Base-by-base conservation (phyloP, 345 rosid genomes). In the Eutrema yunnanense region DNA sequence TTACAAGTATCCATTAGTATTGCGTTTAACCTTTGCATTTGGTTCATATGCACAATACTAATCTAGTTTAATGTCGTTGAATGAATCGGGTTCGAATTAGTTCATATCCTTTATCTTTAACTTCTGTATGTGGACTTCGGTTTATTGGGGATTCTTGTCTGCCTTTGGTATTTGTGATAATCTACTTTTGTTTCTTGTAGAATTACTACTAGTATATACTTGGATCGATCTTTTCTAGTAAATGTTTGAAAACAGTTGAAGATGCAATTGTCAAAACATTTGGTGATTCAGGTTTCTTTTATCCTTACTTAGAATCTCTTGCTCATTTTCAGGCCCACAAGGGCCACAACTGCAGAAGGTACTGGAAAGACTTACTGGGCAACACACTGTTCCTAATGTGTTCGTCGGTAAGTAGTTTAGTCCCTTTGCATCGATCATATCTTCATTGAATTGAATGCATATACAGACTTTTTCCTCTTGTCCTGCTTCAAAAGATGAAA, bases 381-480 rank as follows among this genome's bases (percentile, higher is more conserved):
- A 95, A 73, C 92, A 82, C 52, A 92, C 96, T 3, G 99, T 92
- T 71, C 99, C 99, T 51, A 95, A 90, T 85, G 96, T 95, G 42
- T 95, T 95, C 62, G 87, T 95, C 9, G 96, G 99, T 95, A 67
- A 33, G 84, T 73, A 16, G 54, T 33, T 48, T 13, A 19, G 55
- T 41, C 65, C 10, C 0, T 29, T 47, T 66, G 33, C 48, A 47
- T 2, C 8, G 19, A 65, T 47, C 36, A 14, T 49, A 16, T 14
- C 60, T 53, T 10, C 40, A 27, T 32, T 43, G 16, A 41, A 8
- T 29, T 38, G 44, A 36, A 9, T 16, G 32, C 13, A 67, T 54
- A 19, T 58, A 37, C 70, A 51, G 26, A 36, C 14, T 27, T 42
- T 44, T 52, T 73, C 37, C 56, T 69, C 30, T 10, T 26, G 16